These are phyloP conservation scores for Fusarium redolens DNA, from an alignment of 2,329 filamentous ascomycete genomes.

Conservation along the genomic window DNA sequence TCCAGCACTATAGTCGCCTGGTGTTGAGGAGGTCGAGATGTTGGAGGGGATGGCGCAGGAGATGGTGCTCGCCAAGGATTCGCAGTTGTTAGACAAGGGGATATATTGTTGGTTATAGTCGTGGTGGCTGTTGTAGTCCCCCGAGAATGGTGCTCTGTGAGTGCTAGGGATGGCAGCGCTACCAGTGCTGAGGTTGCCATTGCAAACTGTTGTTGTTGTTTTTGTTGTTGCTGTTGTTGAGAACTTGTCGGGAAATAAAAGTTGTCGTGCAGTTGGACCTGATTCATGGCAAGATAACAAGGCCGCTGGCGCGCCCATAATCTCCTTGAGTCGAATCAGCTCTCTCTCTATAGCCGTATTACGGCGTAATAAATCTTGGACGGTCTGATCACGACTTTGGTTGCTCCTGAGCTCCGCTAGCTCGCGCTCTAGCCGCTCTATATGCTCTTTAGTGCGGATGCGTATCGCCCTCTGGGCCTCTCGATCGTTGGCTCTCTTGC, in stretches of 20 bases:
- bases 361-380: neutral
- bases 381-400: neutral
- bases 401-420: neutral
- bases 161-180: neutral
- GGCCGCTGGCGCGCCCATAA: neutral
- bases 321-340: neutral
- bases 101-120: neutral
- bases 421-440: neutral
- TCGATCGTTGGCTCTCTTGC: neutral
- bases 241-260: neutral
- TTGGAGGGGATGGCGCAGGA: neutral
- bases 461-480: neutral
- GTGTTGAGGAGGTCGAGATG: neutral
- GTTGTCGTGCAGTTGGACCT: neutral
- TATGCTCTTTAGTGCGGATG: neutral
- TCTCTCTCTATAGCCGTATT: neutral
- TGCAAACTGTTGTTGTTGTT: neutral
- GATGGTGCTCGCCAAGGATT: neutral
- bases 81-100: neutral
- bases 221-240: neutral
- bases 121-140: neutral
- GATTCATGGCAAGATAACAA: neutral
- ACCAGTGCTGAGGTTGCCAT: neutral
- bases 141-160: neutral
- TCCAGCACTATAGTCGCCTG: neutral